Evolutionary conservation across 2,329 filamentous ascomycete genomes (phyloP).

Genomic region (Aspergillus sp.): DNA sequence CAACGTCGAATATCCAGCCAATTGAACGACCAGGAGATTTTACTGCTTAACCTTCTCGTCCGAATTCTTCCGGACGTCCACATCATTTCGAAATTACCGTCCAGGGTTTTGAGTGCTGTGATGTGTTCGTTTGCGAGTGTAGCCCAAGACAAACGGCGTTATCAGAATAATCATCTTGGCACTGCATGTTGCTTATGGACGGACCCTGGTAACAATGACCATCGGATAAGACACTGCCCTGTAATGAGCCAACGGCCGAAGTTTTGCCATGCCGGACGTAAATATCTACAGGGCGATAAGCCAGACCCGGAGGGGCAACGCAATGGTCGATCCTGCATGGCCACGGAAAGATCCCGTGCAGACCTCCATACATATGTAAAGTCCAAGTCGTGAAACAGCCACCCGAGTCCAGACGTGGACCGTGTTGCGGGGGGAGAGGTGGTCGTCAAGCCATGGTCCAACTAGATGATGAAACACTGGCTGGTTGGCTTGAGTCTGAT

Average conservation of each 20-base stretch:
- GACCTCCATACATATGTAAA: not conserved
- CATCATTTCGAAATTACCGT: too few species aligned
- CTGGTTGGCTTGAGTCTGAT: too few species aligned
- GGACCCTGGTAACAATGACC: too few species aligned
- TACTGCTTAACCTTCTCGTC: not conserved
- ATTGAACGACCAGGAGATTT: not conserved
- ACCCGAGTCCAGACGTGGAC: not conserved
- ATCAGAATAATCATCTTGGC: too few species aligned
- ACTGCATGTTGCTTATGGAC: too few species aligned
- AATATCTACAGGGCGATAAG: not conserved
- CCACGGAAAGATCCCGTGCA: constrained; percentile 4
- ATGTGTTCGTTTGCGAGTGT: too few species aligned
- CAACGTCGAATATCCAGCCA: not conserved
- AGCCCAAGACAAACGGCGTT: too few species aligned
- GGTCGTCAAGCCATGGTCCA: too few species aligned
- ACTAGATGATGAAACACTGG: too few species aligned
- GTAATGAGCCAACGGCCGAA: not conserved
- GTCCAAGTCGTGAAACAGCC: constrained; percentile 3
- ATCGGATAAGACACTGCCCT: not conserved
- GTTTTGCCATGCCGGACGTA: not conserved
- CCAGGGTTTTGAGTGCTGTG: too few species aligned
- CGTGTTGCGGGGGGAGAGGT: too few species aligned
- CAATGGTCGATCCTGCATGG: not conserved
- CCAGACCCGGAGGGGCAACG: not conserved
- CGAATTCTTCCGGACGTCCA: not conserved